Conservation (phyloP, 768 basidiomycete genomes). For the Galerina marginata region DNA sequence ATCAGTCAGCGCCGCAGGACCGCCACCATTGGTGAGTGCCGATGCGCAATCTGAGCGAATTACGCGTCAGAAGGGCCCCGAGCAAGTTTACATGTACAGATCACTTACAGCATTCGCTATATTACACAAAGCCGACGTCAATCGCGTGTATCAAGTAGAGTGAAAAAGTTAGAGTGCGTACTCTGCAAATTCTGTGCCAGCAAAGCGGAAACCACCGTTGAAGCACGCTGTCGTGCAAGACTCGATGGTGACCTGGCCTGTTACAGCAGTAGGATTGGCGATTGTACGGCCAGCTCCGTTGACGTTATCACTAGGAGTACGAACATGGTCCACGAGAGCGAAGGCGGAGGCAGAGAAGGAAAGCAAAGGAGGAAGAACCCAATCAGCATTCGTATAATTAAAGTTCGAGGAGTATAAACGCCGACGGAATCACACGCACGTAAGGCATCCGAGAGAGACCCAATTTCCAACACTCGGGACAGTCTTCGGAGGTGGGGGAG, state of each 20-base stretch:
- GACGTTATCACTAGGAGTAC: constrained; percentile 50
- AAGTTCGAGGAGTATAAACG: constrained; percentile 7
- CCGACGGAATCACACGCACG: constrained; percentile 41
- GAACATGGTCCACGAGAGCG: background rate
- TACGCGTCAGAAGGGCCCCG: constrained; percentile 5
- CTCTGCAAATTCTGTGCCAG: constrained; percentile 47
- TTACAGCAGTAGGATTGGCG: constrained; percentile 37
- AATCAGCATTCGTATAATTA: background rate
- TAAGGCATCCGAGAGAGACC: constrained; percentile 78
- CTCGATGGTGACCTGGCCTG: constrained; percentile 56
- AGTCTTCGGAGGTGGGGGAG: constrained; percentile 60
- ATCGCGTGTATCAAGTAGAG: background rate
- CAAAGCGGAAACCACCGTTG: constrained; percentile 46
- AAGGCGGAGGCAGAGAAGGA: background rate
- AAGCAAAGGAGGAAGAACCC: background rate
- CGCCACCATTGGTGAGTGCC: constrained; percentile 51
- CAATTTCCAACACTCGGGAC: constrained; percentile 64
- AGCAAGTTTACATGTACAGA: constrained; percentile 2
- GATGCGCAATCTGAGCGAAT: constrained; percentile 53
- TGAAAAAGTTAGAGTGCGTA: constrained; percentile 21
- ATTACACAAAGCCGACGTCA: background rate
- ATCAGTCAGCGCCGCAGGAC: constrained; percentile 49
- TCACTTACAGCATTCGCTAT: constrained; percentile 61
- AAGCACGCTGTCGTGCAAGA: constrained; percentile 68
- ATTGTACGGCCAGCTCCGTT: constrained; percentile 48